Evolutionary conservation across 2,329 filamentous ascomycete species (phyloP), one percentile per base, ranked within the genome.

Genomic region (Pseudophaeomoniella oleicola): DNA sequence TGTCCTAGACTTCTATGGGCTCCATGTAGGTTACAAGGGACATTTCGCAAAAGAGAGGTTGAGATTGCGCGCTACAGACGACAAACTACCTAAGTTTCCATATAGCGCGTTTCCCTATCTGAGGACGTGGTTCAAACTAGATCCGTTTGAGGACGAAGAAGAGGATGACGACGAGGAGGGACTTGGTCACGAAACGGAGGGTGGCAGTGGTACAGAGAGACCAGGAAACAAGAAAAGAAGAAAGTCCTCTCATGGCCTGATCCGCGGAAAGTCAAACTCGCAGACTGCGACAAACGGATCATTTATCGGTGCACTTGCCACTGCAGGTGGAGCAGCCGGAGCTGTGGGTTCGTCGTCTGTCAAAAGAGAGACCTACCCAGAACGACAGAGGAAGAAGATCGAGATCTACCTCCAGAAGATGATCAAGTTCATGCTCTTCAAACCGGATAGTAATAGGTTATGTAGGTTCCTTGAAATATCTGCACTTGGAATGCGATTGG

Each of bases 391-490:
- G 39, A 80, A 77, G 48, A 84, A 83, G 53, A 65, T 98, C 19
- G 90, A 96, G 54, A 76, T 77, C 34, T 98, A 98, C 54, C 64
- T 98, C 14, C 84, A 88, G 44, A 81, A 88, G 50, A 85, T 96
- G 77, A 88, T 96, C 41, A 78, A 84, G 37, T 96, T 88, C 72
- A 75, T 98, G 49, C 96, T 98, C 59, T 98, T 98, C 61, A 76
- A 88, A 32, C 78, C 90, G 4, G 88, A 96, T 57, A 94, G 86
- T 60, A 96, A 94, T 51, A 77, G 90, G 6, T 67, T 98, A 3
- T 98, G 90, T 61, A 90, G 92, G 45, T 98, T 98, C 55, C 66
- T 98, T 2, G 90, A 98, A 55, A 66, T 98, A 5, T 98, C 90
- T 14, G 88, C 92, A 1, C 68, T 98, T 4, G 90, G 90, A 15